These are phyloP conservation scores for Glaciozyma antarctica DNA, from an alignment of 768 basidiomycete species.

Conservation along the genomic window DNA sequence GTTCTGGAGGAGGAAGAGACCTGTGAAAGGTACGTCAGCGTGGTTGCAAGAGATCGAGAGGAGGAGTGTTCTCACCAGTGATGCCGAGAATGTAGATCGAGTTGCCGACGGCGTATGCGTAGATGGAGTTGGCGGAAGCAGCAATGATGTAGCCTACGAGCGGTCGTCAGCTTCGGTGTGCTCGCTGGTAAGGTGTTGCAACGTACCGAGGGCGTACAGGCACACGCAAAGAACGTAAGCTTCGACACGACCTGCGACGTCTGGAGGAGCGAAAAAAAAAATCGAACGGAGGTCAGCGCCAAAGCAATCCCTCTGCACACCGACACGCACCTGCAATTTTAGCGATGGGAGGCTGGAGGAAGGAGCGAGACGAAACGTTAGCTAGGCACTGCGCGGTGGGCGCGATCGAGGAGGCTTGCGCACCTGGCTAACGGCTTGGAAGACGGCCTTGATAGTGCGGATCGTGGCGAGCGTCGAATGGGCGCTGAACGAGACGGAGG, in stretches of 20 bases:
- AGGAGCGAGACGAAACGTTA: slow-evolving; percentile 12
- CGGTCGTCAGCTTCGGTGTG: no score
- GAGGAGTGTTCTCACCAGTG: slow-evolving; percentile 36
- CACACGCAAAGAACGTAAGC: slow-evolving; percentile 36
- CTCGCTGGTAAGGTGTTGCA: no score
- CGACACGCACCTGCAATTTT: slow-evolving; percentile 35
- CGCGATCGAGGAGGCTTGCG: not conserved
- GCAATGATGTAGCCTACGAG: slow-evolving; percentile 35
- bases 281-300: no score
- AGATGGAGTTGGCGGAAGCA: slow-evolving; percentile 32
- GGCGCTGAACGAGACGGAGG: slow-evolving; percentile 33
- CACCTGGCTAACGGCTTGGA: slow-evolving; percentile 28
- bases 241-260: slow-evolving; percentile 34
- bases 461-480: slow-evolving; percentile 39
- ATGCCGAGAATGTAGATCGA: slow-evolving; percentile 38
- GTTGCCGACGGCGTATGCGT: slow-evolving; percentile 19
- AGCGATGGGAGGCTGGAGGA: slow-evolving; percentile 39
- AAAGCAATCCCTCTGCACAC: no score
- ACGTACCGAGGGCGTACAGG: slow-evolving; percentile 32
- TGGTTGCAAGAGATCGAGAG: slow-evolving; percentile 33
- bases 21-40: not conserved
- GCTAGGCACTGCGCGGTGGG: not conserved
- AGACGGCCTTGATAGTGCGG: slow-evolving; percentile 35
- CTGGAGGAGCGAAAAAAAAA: no score
- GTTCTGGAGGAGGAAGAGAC: slow-evolving; percentile 18